Conservation (phyloP, 345 rosid species). For the Conringia planisiliqua region DNA sequence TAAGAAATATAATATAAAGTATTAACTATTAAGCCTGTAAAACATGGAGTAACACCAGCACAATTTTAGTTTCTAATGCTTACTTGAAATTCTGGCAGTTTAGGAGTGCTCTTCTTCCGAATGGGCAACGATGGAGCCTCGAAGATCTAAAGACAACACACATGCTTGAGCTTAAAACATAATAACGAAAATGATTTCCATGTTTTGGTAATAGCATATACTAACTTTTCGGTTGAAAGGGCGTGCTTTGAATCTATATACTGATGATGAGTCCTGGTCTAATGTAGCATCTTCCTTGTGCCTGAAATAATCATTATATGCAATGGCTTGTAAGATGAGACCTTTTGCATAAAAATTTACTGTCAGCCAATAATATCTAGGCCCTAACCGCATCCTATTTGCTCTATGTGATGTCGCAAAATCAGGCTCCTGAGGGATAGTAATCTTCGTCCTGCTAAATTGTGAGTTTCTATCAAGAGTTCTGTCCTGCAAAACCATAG, state of each 20-base stretch:
- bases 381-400: conserved; percentile 60
- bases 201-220: conserved; percentile 13
- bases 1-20: conserved; percentile 23
- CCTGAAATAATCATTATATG: conserved; percentile 51
- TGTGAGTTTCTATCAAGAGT: conserved; percentile 39
- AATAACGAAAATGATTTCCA: background rate
- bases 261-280: conserved; percentile 38
- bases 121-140: conserved; percentile 80
- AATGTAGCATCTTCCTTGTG: conserved; percentile 41
- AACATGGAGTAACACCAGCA: background rate
- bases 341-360: background rate
- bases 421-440: conserved; percentile 89
- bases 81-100: conserved; percentile 84
- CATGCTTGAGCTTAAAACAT: conserved; percentile 12
- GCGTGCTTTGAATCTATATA: conserved; percentile 79
- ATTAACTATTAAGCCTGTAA: background rate
- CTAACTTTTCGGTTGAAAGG: conserved; percentile 94
- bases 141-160: conserved; percentile 58
- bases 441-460: conserved; percentile 49
- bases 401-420: conserved; percentile 87
- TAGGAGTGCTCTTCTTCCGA: conserved; percentile 73
- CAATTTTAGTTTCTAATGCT: conserved; percentile 23
- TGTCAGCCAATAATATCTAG: background rate
- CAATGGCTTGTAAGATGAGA: conserved; percentile 7
- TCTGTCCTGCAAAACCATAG: conserved; percentile 50